Conservation (phyloP, 768 basidiomycete genomes). For the Psilocybe subaeruginosa region DNA sequence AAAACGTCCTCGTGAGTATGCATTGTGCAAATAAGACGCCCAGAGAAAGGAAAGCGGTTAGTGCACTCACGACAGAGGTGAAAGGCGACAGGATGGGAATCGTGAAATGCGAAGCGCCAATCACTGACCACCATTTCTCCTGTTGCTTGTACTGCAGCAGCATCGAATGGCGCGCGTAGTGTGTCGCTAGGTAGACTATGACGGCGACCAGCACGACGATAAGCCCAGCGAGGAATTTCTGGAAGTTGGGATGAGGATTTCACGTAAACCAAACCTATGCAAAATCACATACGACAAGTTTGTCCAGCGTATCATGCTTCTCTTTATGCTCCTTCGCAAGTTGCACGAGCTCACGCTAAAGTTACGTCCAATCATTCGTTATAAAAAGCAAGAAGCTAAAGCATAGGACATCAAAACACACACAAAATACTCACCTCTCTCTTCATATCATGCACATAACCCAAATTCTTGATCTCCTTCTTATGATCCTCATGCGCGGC, state of each 20-base stretch:
- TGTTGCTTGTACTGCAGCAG: constrained; percentile 19
- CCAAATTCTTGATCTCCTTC: constrained; percentile 46
- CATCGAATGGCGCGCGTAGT: constrained; percentile 29
- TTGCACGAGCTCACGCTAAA: constrained; percentile 45
- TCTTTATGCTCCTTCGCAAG: constrained; percentile 46
- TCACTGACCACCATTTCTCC: constrained; percentile 29
- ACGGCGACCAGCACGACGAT: constrained; percentile 37
- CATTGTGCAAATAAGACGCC: no score
- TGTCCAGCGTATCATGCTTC: constrained; percentile 53
- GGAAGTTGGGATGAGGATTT: not conserved
- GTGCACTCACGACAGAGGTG: constrained; percentile 65
- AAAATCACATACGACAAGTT: constrained; percentile 42
- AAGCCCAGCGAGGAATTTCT: constrained; percentile 36
- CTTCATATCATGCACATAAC: constrained; percentile 45
- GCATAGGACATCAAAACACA: not conserved
- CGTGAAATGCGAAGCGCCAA: constrained; percentile 64
- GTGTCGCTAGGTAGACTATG: constrained; percentile 36
- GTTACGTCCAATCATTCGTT: not conserved
- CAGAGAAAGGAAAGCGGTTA: not conserved
- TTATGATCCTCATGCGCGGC: constrained; percentile 50
- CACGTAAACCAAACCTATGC: no score
- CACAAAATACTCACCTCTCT: constrained; percentile 42
- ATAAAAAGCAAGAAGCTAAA: no score
- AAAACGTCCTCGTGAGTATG: no score
- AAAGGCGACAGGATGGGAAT: constrained; percentile 81